Base-by-base conservation (phyloP, 345 rosid species). In the Salix udensis region DNA sequence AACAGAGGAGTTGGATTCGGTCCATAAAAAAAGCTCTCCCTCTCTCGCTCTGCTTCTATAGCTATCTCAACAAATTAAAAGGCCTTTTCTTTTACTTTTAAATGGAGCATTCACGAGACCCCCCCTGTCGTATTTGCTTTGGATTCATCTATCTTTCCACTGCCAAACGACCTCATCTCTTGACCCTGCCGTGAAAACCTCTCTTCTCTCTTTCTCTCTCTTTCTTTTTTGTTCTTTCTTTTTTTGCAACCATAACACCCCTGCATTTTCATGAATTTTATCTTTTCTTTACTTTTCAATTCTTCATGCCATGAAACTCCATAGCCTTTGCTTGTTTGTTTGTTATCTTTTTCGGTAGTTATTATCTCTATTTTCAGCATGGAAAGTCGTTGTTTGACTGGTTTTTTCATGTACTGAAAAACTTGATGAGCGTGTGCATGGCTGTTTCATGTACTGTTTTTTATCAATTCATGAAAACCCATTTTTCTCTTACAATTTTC, bases 41-140 rank as follows among this genome's bases (percentile, higher is more conserved):
- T 44, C 16, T 46, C 50, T 14, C 50, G 4, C 16, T 46, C 50
- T 12, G 50, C 50, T 14, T 46, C 50, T 13, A 14, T 46, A 46
- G 7, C 15, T 34, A n/a, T 5, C 31, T 18, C 48, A 21, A 46
- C 6, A 26, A 37, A 53, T 7, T 8, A 65, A 71, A 77, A 61
- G 21, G 14, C 1, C 0, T 1, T 19, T 18, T 65, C 87, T 87
- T 88, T 44, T 40, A 68, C 88, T 90, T 88, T 91, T 76, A 77
- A 87, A 84, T 84, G 84, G 80, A 88, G 88, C 90, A 81, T 79
- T 93, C 99, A 95, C 99, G 96, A 82, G 99, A 83, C 81, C 36
- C 85, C 85, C 92, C 88, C 85, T 95, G 98, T 90, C 80, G 48
- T 79, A 80, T 84, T 84, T 84, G 83, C 86, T 85, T 79, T 80